Conservation (phyloP, 805 yeast genomes). For the Alloascoidea africana region DNA sequence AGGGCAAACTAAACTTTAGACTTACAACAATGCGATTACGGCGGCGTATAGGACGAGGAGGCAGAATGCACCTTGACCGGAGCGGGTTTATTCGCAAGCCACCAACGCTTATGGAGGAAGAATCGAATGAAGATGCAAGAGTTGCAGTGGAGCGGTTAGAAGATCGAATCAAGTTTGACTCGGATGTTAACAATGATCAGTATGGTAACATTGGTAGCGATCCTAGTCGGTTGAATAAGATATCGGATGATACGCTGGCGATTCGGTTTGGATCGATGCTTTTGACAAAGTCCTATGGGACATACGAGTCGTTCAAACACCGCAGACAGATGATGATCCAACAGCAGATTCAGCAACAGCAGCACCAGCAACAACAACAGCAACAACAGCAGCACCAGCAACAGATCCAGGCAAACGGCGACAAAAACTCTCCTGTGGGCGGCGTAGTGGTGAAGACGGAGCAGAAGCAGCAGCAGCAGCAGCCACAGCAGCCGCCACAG, state of each 20-base stretch:
- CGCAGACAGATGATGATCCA: conserved; percentile 28
- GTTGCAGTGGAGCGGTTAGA: conserved; percentile 24
- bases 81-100: conserved; percentile 29
- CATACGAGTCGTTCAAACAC: conserved; percentile 58
- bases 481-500: no score
- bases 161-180: conserved; percentile 56
- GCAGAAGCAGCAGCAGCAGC: no score
- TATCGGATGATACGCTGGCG: conserved; percentile 74
- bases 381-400: no score
- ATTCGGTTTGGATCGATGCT: conserved; percentile 89
- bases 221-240: conserved; percentile 72
- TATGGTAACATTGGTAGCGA: conserved; percentile 50
- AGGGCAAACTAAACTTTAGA: conserved; percentile 18
- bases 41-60: conserved; percentile 60
- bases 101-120: conserved; percentile 18
- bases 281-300: conserved; percentile 72
- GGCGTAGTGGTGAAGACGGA: no score
- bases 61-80: conserved; percentile 62
- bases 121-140: conserved; percentile 13
- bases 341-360: conserved; percentile 19
- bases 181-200: conserved; percentile 30
- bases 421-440: no score
- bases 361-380: conserved; percentile 16
- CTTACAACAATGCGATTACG: conserved; percentile 23
- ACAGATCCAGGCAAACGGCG: no score